Evolutionary conservation across 2,329 filamentous ascomycete species (phyloP), one percentile per base, ranked within the genome.

Genomic region (Fusarium euwallaceae): DNA sequence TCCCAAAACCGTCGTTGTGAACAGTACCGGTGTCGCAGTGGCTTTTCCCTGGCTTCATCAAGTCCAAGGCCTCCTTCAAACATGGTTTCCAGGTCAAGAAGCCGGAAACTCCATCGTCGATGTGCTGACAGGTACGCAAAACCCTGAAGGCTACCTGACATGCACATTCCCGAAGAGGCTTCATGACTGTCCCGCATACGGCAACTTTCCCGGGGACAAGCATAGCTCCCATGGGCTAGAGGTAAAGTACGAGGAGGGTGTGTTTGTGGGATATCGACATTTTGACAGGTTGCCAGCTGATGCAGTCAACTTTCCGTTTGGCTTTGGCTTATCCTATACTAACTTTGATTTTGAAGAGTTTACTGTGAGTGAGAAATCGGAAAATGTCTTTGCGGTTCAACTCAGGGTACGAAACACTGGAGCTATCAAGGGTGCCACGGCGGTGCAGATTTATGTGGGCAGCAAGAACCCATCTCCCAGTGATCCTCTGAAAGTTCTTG

Each of bases 21-120:
- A 92, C 76, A 91, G 92, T 41, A 92, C 90, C 0, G 91, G 91
- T 61, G 91, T 91, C 0, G 89, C 91, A 2, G 82, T 90, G 16
- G 85, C 86, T 0, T 87, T 91, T 87, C 89, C 89, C 2, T 91
- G 89, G 89, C 80, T 86, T 3, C 79, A 83, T 37, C 78, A 86
- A 37, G 85, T 92, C n/a, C 89, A 89, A n/a, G 90, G 88, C 24
- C 87, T 93, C 39, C 76, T 92, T 4, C 91, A 88, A 78, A 87
- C 89, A 17, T 93, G 91, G 91, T 93, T 92, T 77, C 89, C 91
- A 64, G 92, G 92, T 5, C 91, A 93, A 76, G 92, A 93, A 81
- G 88, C 88, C 37, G 92, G 92, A 4, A 92, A 93, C 75, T 90
- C 90, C 2, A 90, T 93, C 69, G 91, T 89, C 6, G 91, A 93